Evolutionary conservation across 2,329 filamentous ascomycete species (phyloP).

Genomic region (Arthrobotrys megalospora): DNA sequence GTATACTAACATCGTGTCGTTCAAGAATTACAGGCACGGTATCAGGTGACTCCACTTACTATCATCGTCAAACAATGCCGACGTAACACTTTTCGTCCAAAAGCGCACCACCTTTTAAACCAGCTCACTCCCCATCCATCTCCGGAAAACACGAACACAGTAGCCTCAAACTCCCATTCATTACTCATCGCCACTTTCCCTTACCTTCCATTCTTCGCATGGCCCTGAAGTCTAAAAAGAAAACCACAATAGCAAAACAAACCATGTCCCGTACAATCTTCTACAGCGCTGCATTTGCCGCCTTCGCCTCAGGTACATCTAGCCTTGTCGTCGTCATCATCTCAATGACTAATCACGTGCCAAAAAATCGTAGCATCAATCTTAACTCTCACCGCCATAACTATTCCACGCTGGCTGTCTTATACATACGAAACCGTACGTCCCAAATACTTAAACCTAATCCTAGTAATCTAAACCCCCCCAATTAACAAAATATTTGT

Average conservation of each 20-base stretch:
- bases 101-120: background rate
- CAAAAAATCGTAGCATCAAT: slow-evolving; percentile 73
- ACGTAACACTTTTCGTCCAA: background rate
- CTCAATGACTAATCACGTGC: slow-evolving; percentile 27
- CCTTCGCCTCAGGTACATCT: slow-evolving; percentile 69
- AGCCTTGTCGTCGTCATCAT: background rate
- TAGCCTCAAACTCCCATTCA: background rate
- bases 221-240: background rate
- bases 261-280: slow-evolving; percentile 69
- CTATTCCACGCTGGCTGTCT: slow-evolving; percentile 79
- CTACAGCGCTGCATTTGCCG: slow-evolving; percentile 68
- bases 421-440: slow-evolving; percentile 73
- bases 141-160: background rate
- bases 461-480: background rate
- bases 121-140: background rate
- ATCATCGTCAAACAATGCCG: too few relatives aligned
- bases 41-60: background rate
- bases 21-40: background rate
- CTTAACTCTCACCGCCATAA: slow-evolving; percentile 79
- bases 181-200: background rate
- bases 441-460: slow-evolving; percentile 66
- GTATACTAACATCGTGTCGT: too few relatives aligned
- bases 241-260: background rate
- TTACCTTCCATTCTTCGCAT: background rate
- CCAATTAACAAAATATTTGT: background rate